Evolutionary conservation across 768 basidiomycete species (phyloP), one percentile per base, ranked within the genome.

Genomic region (Lactarius hatsudake): DNA sequence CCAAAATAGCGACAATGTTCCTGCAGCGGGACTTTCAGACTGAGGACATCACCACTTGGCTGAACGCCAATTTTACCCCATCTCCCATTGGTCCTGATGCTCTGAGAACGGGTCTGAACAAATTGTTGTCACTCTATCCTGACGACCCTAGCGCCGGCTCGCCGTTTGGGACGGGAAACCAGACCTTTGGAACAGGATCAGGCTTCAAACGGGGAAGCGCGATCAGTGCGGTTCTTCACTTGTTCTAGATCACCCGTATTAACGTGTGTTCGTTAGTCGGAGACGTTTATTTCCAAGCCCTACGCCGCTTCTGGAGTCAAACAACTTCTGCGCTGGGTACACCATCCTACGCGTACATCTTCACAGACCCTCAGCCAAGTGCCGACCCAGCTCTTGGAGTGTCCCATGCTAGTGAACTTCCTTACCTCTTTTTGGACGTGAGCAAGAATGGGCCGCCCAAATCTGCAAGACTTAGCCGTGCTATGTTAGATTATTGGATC

Each of bases 401-500:
- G 10, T 40, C 15, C 20, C 74, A 75, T 57, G 48, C 53, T 4
- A 61, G 61, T 38, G 74, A 75, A 56, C 48, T 75, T 12, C 30
- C 40, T 15, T 75, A 74, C 42, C 64, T 74, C 28, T 74, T 69
- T 48, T 45, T 53, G 5, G 42, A 55, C 42, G 9, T 42, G 48
- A 34, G 30, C n/a, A 20, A 28, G 38, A 70, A 28, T 56, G 62
- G 30, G 42, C 30, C 54, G 26, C 55, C 42, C n/a, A 62, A 60
- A 3, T 20, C 64, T 0, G 70, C 67, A 18, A 42, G 15, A 40
- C 54, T 82, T 1, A 80, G 80, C 54, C 70, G 59, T 5, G 13
- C 69, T 18, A 81, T 82, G 81, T 76, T 76, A 20, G 79, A 82
- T 36, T 81, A 81, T 55, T 82, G 81, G 81, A 71, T 83, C 23